A percentile compares a stretch with the other conserved stretches of the same genome.
Conservation (phyloP, 208 protist genomes). For the Crithidia acanthocephali region DNA sequence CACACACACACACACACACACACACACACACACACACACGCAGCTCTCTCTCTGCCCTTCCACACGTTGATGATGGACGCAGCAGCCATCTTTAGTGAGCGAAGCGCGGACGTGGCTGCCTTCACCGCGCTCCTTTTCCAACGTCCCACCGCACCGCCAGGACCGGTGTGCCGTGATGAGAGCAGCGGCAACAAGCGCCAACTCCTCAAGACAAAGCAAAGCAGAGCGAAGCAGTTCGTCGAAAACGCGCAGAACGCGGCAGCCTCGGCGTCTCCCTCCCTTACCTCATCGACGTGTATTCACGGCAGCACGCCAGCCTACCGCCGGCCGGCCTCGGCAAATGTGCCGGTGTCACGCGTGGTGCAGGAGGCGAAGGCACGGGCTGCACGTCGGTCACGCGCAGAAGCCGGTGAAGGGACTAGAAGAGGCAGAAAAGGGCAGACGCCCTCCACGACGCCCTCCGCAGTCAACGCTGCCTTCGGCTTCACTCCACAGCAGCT, state of each 20-base stretch:
- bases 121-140: slow-evolving; percentile 42
- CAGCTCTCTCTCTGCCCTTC: no score
- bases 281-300: not conserved
- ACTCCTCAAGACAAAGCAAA: not conserved
- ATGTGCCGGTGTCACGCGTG: slow-evolving; percentile 61
- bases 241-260: not conserved
- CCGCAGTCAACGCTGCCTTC: slow-evolving; percentile 6
- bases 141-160: not conserved
- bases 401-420: not conserved
- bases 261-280: not conserved
- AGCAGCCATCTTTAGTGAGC: slow-evolving; percentile 39
- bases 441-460: not conserved
- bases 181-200: no score
- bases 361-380: slow-evolving; percentile 36
- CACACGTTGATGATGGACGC: slow-evolving; percentile 47
- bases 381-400: not conserved
- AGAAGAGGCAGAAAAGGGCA: not conserved
- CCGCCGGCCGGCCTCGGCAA: slow-evolving; percentile 72
- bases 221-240: not conserved
- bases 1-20: no score
- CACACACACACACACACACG: no score
- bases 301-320: slow-evolving; percentile 28
- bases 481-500: slow-evolving; percentile 32
- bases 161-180: no score
- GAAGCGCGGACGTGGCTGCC: slow-evolving; percentile 42